Conservation (phyloP, 2,329 filamentous ascomycete species). For the Fulvia fulva region DNA sequence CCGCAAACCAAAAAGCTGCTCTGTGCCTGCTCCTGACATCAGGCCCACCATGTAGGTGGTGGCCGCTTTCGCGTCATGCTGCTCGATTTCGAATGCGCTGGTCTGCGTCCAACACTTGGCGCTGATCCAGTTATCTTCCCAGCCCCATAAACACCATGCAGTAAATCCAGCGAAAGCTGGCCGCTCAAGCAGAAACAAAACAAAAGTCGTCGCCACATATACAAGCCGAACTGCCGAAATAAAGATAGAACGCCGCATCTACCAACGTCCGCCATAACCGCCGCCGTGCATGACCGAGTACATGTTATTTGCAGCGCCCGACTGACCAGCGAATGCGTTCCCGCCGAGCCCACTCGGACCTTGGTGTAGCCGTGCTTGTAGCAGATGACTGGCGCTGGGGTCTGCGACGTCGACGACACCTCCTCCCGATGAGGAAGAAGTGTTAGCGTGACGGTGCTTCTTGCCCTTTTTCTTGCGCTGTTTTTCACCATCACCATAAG, state of each 20-base stretch:
- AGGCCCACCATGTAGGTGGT: constrained; percentile 17
- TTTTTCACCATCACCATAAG: constrained; percentile 45
- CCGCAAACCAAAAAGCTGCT: constrained; percentile 5
- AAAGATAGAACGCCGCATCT: constrained; percentile 17
- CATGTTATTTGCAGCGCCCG: constrained; percentile 25
- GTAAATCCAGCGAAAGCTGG: constrained; percentile 21
- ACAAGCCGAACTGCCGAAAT: constrained; percentile 6
- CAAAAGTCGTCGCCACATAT: constrained; percentile 22
- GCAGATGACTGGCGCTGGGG: constrained; percentile 86
- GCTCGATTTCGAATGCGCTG: constrained; percentile 21
- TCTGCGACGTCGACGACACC: constrained; percentile 90
- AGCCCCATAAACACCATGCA: constrained; percentile 27
- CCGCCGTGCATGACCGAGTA: constrained; percentile 33
- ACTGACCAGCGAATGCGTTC: constrained; percentile 23
- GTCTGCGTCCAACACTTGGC: constrained; percentile 30
- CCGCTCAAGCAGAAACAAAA: constrained; percentile 19
- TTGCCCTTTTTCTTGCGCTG: constrained; percentile 94
- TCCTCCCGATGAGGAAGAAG: constrained; percentile 94
- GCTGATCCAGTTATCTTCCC: constrained; percentile 22
- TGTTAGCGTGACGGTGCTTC: constrained; percentile 99
- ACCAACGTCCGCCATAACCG: constrained; percentile 29
- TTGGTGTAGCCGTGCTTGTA: constrained; percentile 82
- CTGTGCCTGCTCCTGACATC: constrained; percentile 7
- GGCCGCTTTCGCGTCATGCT: constrained; percentile 15
- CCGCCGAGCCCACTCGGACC: constrained; percentile 61